Evolutionary conservation across 805 yeast species (phyloP), one percentile per base, ranked within the genome.

Genomic region (Yarrowia alimentaria): DNA sequence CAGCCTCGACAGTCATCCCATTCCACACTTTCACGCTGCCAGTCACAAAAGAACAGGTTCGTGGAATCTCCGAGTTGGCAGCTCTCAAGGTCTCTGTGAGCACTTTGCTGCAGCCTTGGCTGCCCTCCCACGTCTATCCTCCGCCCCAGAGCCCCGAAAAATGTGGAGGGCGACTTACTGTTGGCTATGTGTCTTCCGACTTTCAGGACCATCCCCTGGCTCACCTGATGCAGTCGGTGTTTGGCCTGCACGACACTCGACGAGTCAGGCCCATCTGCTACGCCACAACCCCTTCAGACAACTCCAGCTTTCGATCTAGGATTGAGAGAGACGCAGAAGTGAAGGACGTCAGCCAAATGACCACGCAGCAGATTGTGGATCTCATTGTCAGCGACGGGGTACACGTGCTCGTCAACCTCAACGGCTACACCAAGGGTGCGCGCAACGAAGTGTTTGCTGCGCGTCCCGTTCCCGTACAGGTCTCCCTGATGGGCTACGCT

Each of bases 1-100:
- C 60, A 1, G 61, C 63, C 5, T 59, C 65, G 6, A 59, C 65
- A 3, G 56, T 64, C 3, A 51, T 63, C 6, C 68, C 68, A 7
- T 64, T 64, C 47, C 68, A 64, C 30, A 62, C 68, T 1, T 64
- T 64, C 38, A 63, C 66, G 5, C 53, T 64, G 1, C 68, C 68
- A 1, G 55, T 64, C 16, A 49, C 54, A 14, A 32, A 60, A 0
- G 19, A 35, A 1, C 63, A 63, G 40, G 58, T 63, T 10, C 51
- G 58, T 6, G 54, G 57, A 12, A 61, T 64, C 8, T 56, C 60
- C 6, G 62, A 61, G 29, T 48, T 56, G 13, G 55, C 62, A 6
- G 64, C 66, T 2, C 49, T 59, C 12, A 54, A 64, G 20, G 58
- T 60, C 6, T 56, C 65, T 6, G 58, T 58, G 26, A 34, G 58